Evolutionary conservation across 1,284 basidiomycete genomes (phyloP).

Genomic region (Vanrija sp.): DNA sequence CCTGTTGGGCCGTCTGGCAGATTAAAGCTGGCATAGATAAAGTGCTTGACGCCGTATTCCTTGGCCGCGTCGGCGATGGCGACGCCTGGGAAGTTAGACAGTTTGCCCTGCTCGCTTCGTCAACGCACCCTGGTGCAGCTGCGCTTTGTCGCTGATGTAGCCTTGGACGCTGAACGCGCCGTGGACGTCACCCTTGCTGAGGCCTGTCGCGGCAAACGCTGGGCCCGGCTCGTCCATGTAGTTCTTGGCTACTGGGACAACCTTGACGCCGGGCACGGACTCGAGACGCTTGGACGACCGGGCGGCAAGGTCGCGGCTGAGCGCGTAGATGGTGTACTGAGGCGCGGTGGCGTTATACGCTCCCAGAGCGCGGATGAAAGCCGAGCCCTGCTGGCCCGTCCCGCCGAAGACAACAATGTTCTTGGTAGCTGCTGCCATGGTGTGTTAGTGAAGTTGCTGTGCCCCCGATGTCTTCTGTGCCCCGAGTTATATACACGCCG

Average conservation of each 20-base stretch:
- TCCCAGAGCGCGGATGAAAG: conserved; percentile 27
- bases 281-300: conserved; percentile 13
- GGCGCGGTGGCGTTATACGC: conserved; percentile 12
- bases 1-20: conserved; percentile 18
- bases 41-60: conserved; percentile 47
- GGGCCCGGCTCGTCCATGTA: conserved; percentile 24
- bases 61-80: conserved; percentile 49
- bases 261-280: conserved; percentile 26
- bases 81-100: conserved; percentile 29
- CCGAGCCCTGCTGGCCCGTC: conserved; percentile 28
- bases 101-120: neutral
- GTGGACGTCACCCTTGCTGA: conserved; percentile 20
- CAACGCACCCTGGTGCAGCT: conserved; percentile 26
- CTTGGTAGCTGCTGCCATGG: neutral
- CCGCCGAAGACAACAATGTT: conserved; percentile 35
- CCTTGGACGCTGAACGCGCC: conserved; percentile 29
- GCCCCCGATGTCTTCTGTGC: too few relatives aligned
- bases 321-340: conserved; percentile 23
- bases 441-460: neutral
- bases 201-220: conserved; percentile 17
- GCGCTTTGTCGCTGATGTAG: conserved; percentile 19
- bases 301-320: conserved; percentile 16
- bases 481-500: too few relatives aligned
- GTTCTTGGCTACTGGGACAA: conserved; percentile 17
- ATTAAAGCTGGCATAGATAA: conserved; percentile 42